Evolutionary conservation across 352 stramenopile genomes (phyloP).

Genomic region (Pythium biforme): DNA sequence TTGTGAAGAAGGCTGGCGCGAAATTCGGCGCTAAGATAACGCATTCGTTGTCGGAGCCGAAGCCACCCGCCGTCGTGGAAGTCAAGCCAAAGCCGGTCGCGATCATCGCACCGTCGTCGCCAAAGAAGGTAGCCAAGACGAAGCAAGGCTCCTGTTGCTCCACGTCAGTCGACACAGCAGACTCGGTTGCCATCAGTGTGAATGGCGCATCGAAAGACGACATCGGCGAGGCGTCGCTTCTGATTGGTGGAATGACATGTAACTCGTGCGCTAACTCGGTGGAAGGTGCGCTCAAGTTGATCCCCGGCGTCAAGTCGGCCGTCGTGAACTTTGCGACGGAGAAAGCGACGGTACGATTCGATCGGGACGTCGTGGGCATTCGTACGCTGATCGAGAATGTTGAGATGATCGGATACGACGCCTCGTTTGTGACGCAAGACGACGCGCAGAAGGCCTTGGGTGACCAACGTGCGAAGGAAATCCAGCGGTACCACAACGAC

Average conservation of each 20-base stretch:
- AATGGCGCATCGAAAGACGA: slow-evolving; percentile 31
- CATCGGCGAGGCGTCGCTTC: slow-evolving; percentile 57
- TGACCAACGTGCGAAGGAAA: slow-evolving; percentile 77
- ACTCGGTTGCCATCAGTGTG: slow-evolving; percentile 19
- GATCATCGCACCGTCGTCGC: slow-evolving; percentile 16
- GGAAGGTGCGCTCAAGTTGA: slow-evolving; percentile 78
- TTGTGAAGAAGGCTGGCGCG: slow-evolving; percentile 41
- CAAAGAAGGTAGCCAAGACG: slow-evolving; percentile 18
- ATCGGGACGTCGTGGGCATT: slow-evolving; percentile 73
- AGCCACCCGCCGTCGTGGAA: slow-evolving; percentile 2
- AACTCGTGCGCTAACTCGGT: slow-evolving; percentile 91
- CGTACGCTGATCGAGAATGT: slow-evolving; percentile 86
- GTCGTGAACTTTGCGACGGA: slow-evolving; percentile 89
- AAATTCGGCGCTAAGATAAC: slow-evolving; percentile 69
- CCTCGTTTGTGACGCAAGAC: slow-evolving; percentile 57
- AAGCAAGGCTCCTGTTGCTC: slow-evolving; percentile 24
- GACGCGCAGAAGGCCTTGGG: slow-evolving; percentile 82
- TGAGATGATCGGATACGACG: slow-evolving; percentile 90
- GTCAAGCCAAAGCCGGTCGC: slow-evolving; percentile 21
- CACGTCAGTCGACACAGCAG: background rate
- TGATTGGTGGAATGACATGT: slow-evolving; percentile 91
- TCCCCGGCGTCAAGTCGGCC: slow-evolving; percentile 70
- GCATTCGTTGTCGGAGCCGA: background rate
- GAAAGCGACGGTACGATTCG: slow-evolving; percentile 75
- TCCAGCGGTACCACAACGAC: slow-evolving; percentile 74